These are phyloP conservation scores for Pythium rishiriense DNA, from an alignment of 352 stramenopile genomes.

Conservation along the genomic window DNA sequence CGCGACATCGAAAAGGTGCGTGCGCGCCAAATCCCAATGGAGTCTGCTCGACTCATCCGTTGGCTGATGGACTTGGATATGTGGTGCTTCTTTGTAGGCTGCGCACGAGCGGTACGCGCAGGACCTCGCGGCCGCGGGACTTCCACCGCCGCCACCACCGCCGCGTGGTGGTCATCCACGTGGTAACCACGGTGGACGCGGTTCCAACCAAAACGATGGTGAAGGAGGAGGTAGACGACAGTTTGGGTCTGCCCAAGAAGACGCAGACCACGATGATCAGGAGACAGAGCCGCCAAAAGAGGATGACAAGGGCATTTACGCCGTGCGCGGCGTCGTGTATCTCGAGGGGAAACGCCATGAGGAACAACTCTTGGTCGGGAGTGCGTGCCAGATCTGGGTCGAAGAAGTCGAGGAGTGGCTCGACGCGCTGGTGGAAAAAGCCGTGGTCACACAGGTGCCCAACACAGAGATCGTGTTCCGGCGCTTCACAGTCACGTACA, in stretches of 20 bases:
- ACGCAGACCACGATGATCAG: conserved; percentile 23
- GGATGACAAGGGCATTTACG: conserved; percentile 74
- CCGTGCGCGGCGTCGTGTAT: conserved; percentile 67
- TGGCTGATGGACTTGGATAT: not conserved
- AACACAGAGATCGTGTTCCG: conserved; percentile 69
- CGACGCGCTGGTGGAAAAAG: conserved; percentile 68
- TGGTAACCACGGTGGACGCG: not conserved
- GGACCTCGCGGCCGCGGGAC: conserved; percentile 42
- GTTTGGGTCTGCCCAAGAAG: not conserved
- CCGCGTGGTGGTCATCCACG: conserved; percentile 5
- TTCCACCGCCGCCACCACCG: conserved; percentile 39
- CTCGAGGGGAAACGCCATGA: conserved; percentile 81
- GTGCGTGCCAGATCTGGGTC: conserved; percentile 80
- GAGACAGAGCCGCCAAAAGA: conserved; percentile 39
- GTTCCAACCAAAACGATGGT: not conserved
- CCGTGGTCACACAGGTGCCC: conserved; percentile 54
- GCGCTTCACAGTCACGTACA: conserved; percentile 68
- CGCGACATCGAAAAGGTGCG: conserved; percentile 70
- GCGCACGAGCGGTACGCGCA: conserved; percentile 60
- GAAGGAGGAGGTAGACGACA: conserved; percentile 7
- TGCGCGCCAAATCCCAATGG: not conserved
- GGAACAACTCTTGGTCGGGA: conserved; percentile 60
- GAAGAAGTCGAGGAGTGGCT: conserved; percentile 77
- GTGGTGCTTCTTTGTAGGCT: conserved; percentile 22
- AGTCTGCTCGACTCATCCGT: not conserved